phyloP scores from a whole-genome alignment of 2,329 filamentous ascomycete genomes.

The Blastomyces silverae region DNA sequence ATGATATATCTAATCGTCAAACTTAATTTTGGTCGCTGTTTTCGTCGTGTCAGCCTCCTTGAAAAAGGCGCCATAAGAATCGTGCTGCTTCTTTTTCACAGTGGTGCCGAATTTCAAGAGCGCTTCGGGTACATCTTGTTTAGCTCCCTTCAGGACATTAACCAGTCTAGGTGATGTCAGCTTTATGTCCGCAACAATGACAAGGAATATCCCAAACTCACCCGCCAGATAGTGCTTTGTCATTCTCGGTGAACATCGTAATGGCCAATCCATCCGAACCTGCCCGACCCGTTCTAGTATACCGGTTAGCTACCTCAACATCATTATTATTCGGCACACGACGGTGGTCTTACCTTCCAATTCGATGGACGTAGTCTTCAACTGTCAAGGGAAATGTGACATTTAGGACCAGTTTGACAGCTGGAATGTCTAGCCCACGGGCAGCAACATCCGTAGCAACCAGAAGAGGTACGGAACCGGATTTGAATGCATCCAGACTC shows the following conservation, averaged over 20 bases:
- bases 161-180: constrained; percentile 56
- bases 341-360: constrained; percentile 52
- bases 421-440: constrained; percentile 86
- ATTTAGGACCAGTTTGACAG: constrained; percentile 91
- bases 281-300: constrained; percentile 72
- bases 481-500: constrained; percentile 86
- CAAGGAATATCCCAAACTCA: constrained; percentile 46
- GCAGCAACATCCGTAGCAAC: constrained; percentile 96
- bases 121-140: constrained; percentile 82
- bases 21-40: constrained; percentile 85
- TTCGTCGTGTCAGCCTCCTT: constrained; percentile 80
- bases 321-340: constrained; percentile 4
- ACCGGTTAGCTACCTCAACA: constrained; percentile 20
- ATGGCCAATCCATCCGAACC: constrained; percentile 84
- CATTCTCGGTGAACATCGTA: constrained; percentile 89
- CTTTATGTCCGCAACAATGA: constrained; percentile 10
- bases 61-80: constrained; percentile 91
- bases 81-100: constrained; percentile 97
- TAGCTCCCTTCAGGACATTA: constrained; percentile 90
- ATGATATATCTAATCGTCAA: constrained; percentile 52
- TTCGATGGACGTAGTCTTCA: constrained; percentile 96
- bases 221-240: constrained; percentile 85
- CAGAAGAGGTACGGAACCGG: constrained; percentile 70
- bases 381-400: constrained; percentile 91
- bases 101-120: constrained; percentile 94